Percentiles rank a stretch among this genome's conserved stretches.
Evolutionary conservation across 345 rosid species (phyloP).

Genomic region (Citrus inodora): DNA sequence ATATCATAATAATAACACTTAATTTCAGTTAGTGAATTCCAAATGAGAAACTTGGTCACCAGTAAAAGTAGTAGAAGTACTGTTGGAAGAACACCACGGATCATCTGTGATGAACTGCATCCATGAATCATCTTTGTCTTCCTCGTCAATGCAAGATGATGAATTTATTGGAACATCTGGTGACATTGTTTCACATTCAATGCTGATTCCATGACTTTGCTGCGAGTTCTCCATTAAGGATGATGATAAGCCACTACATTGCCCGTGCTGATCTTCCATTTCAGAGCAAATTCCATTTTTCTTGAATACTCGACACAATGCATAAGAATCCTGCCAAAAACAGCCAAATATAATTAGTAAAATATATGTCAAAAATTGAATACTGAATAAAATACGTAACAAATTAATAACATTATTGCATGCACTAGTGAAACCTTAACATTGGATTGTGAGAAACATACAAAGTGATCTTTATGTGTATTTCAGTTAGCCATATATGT

Average conservation of each 20-base stretch:
- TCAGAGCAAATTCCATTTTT: constrained; percentile 80
- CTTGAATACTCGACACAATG: constrained; percentile 93
- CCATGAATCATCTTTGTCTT: constrained; percentile 94
- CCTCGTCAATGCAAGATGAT: constrained; percentile 37
- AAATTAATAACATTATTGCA: no score
- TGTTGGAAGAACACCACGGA: constrained; percentile 65
- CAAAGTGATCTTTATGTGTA: background rate
- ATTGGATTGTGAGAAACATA: no score
- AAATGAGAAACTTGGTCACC: constrained; percentile 16
- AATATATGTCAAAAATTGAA: no score
- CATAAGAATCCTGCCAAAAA: constrained; percentile 67
- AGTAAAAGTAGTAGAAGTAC: constrained; percentile 8
- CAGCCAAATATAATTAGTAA: background rate
- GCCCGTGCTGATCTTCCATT: constrained; percentile 59
- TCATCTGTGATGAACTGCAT: constrained; percentile 97
- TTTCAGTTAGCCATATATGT: no score
- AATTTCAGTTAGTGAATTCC: constrained; percentile 13
- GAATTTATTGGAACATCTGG: constrained; percentile 62
- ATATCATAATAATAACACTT: background rate
- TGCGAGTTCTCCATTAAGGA: constrained; percentile 41
- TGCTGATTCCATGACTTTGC: constrained; percentile 15
- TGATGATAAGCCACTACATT: constrained; percentile 37
- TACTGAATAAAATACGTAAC: no score
- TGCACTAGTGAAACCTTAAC: no score
- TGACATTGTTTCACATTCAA: constrained; percentile 57